Conservation (phyloP, 148 eudicot genomes). For the Rhododendron simsii region DNA sequence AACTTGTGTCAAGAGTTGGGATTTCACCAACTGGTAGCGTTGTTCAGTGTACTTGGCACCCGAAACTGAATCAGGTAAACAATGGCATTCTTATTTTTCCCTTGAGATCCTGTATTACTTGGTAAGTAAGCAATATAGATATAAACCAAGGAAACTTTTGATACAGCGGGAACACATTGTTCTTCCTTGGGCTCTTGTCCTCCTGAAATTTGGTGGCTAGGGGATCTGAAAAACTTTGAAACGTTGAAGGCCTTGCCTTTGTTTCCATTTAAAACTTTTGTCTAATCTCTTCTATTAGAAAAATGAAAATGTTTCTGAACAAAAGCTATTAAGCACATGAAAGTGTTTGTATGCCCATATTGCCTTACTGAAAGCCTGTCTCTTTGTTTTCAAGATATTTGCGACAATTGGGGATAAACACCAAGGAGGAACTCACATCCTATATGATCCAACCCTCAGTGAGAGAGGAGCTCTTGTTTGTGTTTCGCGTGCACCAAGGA, state of each 20-base stretch:
- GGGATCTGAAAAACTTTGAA: background rate
- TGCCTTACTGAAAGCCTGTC: background rate
- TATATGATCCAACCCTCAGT: slow-evolving; percentile 87
- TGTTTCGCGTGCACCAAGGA: slow-evolving; percentile 97
- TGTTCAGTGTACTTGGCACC: slow-evolving; percentile 98
- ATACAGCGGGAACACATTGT: background rate
- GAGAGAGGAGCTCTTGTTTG: slow-evolving; percentile 98
- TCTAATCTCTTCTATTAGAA: background rate
- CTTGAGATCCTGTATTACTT: background rate
- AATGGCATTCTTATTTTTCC: background rate
- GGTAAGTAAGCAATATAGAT: background rate
- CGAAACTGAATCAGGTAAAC: slow-evolving; percentile 86
- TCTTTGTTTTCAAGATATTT: slow-evolving; percentile 46
- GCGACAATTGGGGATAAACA: slow-evolving; percentile 81
- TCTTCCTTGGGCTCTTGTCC: background rate
- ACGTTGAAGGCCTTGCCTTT: background rate
- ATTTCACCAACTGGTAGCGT: slow-evolving; percentile 83
- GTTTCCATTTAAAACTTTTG: background rate
- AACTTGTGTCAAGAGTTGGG: slow-evolving; percentile 83
- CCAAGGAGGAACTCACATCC: slow-evolving; percentile 89
- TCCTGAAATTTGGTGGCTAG: background rate
- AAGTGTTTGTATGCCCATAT: background rate
- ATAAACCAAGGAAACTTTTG: background rate
- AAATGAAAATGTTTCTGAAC: background rate
- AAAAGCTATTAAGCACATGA: background rate